Evolutionary conservation across 2,329 filamentous ascomycete species (phyloP), one percentile per base, ranked within the genome.

Genomic region (Ceratocystiopsis minuta): DNA sequence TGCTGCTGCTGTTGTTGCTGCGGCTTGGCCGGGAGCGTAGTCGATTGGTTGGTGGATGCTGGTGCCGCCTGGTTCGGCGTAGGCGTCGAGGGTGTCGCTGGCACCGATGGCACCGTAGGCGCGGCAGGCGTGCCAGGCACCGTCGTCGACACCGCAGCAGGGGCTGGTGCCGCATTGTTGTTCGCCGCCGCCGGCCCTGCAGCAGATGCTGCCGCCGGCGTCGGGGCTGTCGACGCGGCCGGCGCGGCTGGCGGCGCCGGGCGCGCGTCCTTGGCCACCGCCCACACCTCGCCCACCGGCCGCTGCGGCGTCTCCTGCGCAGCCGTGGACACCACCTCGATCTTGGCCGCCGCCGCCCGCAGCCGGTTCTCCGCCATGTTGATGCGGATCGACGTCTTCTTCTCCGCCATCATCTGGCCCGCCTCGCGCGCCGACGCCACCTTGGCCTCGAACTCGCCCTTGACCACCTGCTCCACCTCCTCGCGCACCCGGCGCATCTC

Each of bases 271-370:
- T 88, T 87, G 0, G 80, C 86, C 42, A 82, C 63, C 48, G 80
- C 76, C 82, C 84, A 95, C 0, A 95, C 87, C 58, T 95, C 86
- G 11, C 65, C 72, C 4, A 96, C 85, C 0, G 86, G 75, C 55
- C 76, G 78, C 52, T 88, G 69, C 0, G 88, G 88, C 1, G 87
- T 95, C 38, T 93, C 80, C n/a, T 68, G 70, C 0, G 80, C 85
- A 13, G 88, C 87, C 38, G 75, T 81, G 53, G 86, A 72, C 4
- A 96, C 81, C 1, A 90, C 74, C 2, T 72, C 70, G 31, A 92
- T 62, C 62, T 90, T 92, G 5, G 79, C 81, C 40, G 68, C 67
- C 0, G 77, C 73, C 10, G 64, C 61, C 47, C 70, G 73, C 38
- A 69, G 61, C 54, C 78, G 75, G 51, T 78, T 82, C 50, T 88